A percentile compares a stretch with the other conserved stretches of the same genome.
phyloP scores from a whole-genome alignment of 768 basidiomycete genomes.

The Hortiboletus flavorubellus region DNA sequence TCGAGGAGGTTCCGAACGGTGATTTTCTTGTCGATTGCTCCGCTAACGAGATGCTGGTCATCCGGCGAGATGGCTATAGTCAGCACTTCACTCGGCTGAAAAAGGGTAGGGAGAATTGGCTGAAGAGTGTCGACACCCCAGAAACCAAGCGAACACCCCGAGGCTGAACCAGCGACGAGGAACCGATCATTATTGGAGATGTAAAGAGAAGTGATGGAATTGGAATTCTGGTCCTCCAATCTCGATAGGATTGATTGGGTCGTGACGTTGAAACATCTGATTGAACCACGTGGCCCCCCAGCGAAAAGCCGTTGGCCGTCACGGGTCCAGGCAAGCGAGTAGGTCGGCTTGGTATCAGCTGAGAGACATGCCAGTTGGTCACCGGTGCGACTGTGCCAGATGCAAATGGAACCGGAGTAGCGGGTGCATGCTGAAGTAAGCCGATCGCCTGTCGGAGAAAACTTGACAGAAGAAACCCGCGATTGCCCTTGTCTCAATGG shows the following conservation, averaged over 20 bases:
- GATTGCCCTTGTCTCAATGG: neutral
- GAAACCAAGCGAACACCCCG: neutral
- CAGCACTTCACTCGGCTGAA: neutral
- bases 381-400: slow-evolving; percentile 9
- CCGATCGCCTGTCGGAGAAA: slow-evolving; percentile 5
- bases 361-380: slow-evolving; percentile 3
- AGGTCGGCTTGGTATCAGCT: neutral
- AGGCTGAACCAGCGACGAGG: slow-evolving; percentile 6
- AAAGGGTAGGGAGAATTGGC: neutral
- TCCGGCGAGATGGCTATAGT: slow-evolving; percentile 5
- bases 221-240: neutral
- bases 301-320: slow-evolving; percentile 9
- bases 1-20: neutral
- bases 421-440: slow-evolving; percentile 5
- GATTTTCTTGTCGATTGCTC: neutral
- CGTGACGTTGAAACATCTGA: neutral
- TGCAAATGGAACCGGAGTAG: neutral
- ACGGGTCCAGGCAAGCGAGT: slow-evolving; percentile 5
- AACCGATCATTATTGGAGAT: slow-evolving; percentile 1
- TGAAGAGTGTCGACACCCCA: slow-evolving; percentile 3
- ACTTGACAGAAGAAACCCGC: slow-evolving; percentile 2
- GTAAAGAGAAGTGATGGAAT: slow-evolving; percentile 4
- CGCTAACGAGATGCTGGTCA: neutral
- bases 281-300: slow-evolving; percentile 4
- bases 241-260: neutral